Percentiles rank a stretch among this genome's conserved stretches.
phyloP scores from a whole-genome alignment of 78 protist species.

The Pigoraptor vietnamica region DNA sequence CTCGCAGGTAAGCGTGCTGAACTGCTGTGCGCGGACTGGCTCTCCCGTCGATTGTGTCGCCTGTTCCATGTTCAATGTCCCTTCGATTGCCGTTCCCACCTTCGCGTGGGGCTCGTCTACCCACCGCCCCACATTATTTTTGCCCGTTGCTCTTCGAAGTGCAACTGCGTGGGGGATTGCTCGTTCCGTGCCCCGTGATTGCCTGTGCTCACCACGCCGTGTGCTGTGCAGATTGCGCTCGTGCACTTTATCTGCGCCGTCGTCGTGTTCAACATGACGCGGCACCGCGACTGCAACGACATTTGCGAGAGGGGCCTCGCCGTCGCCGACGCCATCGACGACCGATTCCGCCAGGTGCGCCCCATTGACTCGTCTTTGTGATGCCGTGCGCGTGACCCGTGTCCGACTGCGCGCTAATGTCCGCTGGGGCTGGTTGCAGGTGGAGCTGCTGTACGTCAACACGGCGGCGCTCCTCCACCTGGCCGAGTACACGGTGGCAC shows the following conservation, averaged over 20 bases:
- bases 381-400: no score
- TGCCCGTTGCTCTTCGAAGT: no score
- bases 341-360: background rate
- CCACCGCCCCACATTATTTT: no score
- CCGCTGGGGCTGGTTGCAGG: background rate
- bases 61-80: no score
- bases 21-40: no score
- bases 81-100: no score
- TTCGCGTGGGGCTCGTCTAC: no score
- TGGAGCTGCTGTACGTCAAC: background rate
- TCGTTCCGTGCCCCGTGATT: background rate
- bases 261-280: background rate
- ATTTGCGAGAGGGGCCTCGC: background rate
- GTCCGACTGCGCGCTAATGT: no score
- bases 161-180: background rate
- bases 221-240: background rate
- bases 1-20: background rate
- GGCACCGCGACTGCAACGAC: background rate
- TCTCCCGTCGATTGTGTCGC: no score
- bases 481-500: background rate
- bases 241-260: background rate
- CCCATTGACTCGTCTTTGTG: background rate
- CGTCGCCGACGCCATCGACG: background rate
- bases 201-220: background rate
- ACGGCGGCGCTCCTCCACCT: background rate